Evolutionary conservation across 1,284 basidiomycete species (phyloP).

Genomic region (Cryptococcus hybrid): DNA sequence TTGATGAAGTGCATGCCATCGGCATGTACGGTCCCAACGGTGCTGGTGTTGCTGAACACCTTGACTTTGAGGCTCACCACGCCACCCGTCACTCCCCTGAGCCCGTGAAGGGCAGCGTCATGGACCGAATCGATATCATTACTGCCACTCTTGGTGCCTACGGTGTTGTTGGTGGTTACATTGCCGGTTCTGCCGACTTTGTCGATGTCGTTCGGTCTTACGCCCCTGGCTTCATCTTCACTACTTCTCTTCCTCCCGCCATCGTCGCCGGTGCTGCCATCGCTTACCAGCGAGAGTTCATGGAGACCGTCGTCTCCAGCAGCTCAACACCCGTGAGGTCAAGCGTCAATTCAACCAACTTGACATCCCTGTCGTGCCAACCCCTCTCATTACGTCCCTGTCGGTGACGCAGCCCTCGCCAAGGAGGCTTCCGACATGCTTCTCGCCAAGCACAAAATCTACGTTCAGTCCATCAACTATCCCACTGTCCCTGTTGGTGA

Average conservation of each 20-base stretch:
- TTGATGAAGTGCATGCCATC: slow-evolving; percentile 96
- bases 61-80: slow-evolving; percentile 87
- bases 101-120: slow-evolving; percentile 76
- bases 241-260: slow-evolving; percentile 93
- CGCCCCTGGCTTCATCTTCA: slow-evolving; percentile 99
- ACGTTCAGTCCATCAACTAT: slow-evolving; percentile 99
- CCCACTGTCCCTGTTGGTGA: slow-evolving; percentile 94
- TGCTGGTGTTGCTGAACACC: slow-evolving; percentile 97
- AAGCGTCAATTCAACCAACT: slow-evolving; percentile 79
- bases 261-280: slow-evolving; percentile 93
- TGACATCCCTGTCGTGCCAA: slow-evolving; percentile 95
- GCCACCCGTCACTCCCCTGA: slow-evolving; percentile 71
- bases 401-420: slow-evolving; percentile 91
- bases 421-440: slow-evolving; percentile 92
- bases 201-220: slow-evolving; percentile 93
- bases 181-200: slow-evolving; percentile 90
- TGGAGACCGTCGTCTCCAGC: slow-evolving; percentile 91
- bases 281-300: slow-evolving; percentile 86
- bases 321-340: slow-evolving; percentile 89
- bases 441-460: slow-evolving; percentile 86
- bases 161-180: slow-evolving; percentile 96
- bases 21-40: slow-evolving; percentile 97
- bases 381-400: slow-evolving; percentile 95
- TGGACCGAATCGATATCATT: slow-evolving; percentile 95
- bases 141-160: slow-evolving; percentile 94